A percentile compares a stretch with the other conserved stretches of the same genome.
These are phyloP conservation scores for Cladophialophora yegresii DNA, from an alignment of 2,329 filamentous ascomycete species.

Conservation along the genomic window DNA sequence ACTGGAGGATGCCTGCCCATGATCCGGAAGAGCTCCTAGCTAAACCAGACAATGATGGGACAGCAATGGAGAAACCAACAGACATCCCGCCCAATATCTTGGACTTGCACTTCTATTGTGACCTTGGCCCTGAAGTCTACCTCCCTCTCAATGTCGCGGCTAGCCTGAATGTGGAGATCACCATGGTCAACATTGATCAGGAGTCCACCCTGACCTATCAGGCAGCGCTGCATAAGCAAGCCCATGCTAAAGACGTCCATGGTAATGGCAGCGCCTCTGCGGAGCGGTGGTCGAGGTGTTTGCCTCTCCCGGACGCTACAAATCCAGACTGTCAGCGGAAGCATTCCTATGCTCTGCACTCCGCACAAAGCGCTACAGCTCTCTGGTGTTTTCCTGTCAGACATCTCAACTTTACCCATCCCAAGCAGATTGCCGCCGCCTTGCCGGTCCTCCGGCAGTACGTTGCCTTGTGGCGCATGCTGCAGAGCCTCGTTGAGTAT, in stretches of 20 bases:
- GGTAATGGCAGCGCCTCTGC: constrained; percentile 38
- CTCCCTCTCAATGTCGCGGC: constrained; percentile 47
- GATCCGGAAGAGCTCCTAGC: constrained; percentile 12
- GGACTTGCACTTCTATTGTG: constrained; percentile 49
- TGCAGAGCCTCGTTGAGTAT: constrained; percentile 42
- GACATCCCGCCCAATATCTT: constrained; percentile 43
- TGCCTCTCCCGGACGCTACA: constrained; percentile 41
- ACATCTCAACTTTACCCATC: constrained; percentile 50
- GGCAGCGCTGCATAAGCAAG: constrained; percentile 23
- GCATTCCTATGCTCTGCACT: constrained; percentile 50
- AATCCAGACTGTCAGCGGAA: constrained; percentile 39
- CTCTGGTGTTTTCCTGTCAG: constrained; percentile 39
- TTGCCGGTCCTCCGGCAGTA: constrained; percentile 51
- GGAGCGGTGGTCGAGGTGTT: constrained; percentile 41
- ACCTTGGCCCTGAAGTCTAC: constrained; percentile 47
- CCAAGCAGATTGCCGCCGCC: constrained; percentile 48
- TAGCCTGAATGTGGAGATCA: constrained; percentile 45
- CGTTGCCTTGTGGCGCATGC: constrained; percentile 45
- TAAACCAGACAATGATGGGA: constrained; percentile 40
- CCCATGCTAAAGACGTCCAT: not conserved
- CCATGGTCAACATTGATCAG: constrained; percentile 42
- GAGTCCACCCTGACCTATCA: constrained; percentile 35
- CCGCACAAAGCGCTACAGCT: constrained; percentile 41
- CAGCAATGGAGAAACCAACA: constrained; percentile 42
- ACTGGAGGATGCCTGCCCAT: constrained; percentile 34